These are phyloP conservation scores for Liquidambar formosana DNA, from an alignment of 164 flowering plant species.

Conservation along the genomic window DNA sequence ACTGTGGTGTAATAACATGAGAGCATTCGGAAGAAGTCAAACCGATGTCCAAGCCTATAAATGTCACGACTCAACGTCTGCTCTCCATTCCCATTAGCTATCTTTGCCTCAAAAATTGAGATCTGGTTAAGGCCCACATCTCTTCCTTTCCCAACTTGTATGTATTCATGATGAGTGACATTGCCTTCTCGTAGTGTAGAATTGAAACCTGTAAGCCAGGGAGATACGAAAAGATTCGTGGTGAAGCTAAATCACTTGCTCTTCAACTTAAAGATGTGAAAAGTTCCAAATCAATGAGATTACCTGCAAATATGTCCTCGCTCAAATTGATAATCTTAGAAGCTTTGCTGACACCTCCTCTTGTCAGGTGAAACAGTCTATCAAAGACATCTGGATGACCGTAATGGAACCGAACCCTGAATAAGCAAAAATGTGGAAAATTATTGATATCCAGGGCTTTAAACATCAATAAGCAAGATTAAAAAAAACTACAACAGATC, in stretches of 20 bases:
- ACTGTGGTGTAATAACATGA: slow-evolving; percentile 62
- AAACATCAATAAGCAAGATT: background rate
- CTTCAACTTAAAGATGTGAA: background rate
- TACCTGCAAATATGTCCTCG: slow-evolving; percentile 73
- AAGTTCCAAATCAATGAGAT: background rate
- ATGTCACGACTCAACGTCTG: slow-evolving; percentile 67
- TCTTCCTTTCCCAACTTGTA: slow-evolving; percentile 75
- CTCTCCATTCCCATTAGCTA: slow-evolving; percentile 72
- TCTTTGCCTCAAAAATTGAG: too few species aligned
- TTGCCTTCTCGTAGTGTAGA: slow-evolving; percentile 68
- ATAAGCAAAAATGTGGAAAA: slow-evolving; percentile 7
- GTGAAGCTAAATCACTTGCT: background rate
- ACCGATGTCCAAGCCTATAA: too few species aligned
- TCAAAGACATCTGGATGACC: slow-evolving; percentile 77
- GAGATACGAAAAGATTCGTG: background rate
- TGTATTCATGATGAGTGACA: slow-evolving; percentile 72
- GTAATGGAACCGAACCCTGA: slow-evolving; percentile 68
- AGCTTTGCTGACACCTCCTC: slow-evolving; percentile 74
- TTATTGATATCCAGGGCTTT: slow-evolving; percentile 1
- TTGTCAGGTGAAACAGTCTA: slow-evolving; percentile 59
- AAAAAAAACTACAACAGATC: background rate
- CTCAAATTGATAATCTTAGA: slow-evolving; percentile 59
- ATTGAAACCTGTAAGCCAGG: slow-evolving; percentile 47
- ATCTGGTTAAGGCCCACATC: slow-evolving; percentile 75
- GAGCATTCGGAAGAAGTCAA: too few species aligned